Evolutionary conservation across 2,329 filamentous ascomycete species (phyloP), one percentile per base, ranked within the genome.

Genomic region (Ophiognomonia clavigignenti-juglandacearum): DNA sequence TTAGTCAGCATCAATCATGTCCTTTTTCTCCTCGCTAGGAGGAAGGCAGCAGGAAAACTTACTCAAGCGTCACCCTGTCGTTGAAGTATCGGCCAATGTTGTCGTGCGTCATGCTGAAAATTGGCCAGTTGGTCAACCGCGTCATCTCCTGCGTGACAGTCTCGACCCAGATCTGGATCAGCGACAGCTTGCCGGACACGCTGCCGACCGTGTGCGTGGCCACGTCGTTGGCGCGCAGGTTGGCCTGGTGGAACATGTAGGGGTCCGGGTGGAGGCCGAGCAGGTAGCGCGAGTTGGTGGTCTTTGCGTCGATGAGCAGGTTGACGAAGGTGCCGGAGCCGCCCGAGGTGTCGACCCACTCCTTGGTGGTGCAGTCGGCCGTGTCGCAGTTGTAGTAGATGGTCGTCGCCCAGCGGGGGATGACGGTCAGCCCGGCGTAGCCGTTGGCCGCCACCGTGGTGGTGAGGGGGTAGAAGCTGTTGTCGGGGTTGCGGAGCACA

Each of bases 211-310:
- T 73, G 39, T 72, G 71, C 3, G 61, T 57, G 3, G 62, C 60
- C 43, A 72, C 68, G 44, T 76, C 77, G 3, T 64, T 64, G 37
- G 74, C 71, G 46, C 78, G 73, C 50, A 78, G 57, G 57, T 84
- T 83, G 48, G 78, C 77, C 63, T 83, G 79, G 60, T 84, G 80
- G 68, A 83, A 81, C 78, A 82, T 82, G 66, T 74, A 80, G 23
- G 69, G 64, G 41, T 79, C 78, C 53, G 72, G 73, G 52, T 74
- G 72, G 6, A 83, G 67, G 11, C 70, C 73, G 31, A 83, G 68
- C 19, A 83, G 64, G 56, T 82, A 74, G 27, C 77, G 71, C 26
- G 75, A 73, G 41, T 78, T 80, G 39, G 75, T 76, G 4, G 64
- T 59, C 42, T 70, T 70, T 43, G 80, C 77, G 32, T 71, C 64